Evolutionary conservation across 345 rosid species (phyloP).

Genomic region (Cardamine occulta): DNA sequence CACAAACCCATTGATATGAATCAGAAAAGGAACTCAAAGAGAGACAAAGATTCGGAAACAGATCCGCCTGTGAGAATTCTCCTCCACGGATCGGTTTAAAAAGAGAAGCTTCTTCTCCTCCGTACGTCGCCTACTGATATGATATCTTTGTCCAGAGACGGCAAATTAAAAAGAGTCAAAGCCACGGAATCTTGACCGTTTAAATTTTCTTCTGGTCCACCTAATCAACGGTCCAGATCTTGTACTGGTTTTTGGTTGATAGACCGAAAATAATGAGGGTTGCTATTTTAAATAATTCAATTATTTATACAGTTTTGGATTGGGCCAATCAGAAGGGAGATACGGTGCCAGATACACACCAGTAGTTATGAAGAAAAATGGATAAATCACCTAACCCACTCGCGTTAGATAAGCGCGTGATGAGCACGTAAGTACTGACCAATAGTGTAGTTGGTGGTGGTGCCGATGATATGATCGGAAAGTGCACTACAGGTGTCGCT

Average conservation of each 20-base stretch:
- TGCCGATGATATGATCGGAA: neutral
- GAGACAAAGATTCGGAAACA: slow-evolving; percentile 9
- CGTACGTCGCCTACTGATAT: slow-evolving; percentile 2
- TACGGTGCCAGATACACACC: slow-evolving; percentile 12
- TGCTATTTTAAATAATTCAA: neutral
- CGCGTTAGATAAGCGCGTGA: slow-evolving; percentile 1
- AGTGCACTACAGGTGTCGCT: neutral
- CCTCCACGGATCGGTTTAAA: slow-evolving; percentile 21
- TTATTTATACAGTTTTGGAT: neutral
- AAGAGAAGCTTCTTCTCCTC: slow-evolving; percentile 31
- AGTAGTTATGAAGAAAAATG: slow-evolving; percentile 1
- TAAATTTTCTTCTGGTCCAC: neutral
- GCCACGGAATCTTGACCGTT: slow-evolving; percentile 30
- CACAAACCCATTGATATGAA: slow-evolving; percentile 57
- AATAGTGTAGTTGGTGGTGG: neutral
- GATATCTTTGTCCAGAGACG: slow-evolving; percentile 18
- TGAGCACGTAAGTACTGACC: neutral
- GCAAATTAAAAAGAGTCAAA: slow-evolving; percentile 38
- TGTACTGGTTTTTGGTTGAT: neutral
- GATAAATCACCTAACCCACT: too few species aligned
- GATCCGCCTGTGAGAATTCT: slow-evolving; percentile 15
- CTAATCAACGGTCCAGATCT: slow-evolving; percentile 11
- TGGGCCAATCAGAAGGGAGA: slow-evolving; percentile 25
- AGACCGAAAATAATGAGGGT: slow-evolving; percentile 27
- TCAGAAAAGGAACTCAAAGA: neutral